Evolutionary conservation across 768 basidiomycete species (phyloP), one percentile per base, ranked within the genome.

Genomic region (Vishniacozyma victoriae): DNA sequence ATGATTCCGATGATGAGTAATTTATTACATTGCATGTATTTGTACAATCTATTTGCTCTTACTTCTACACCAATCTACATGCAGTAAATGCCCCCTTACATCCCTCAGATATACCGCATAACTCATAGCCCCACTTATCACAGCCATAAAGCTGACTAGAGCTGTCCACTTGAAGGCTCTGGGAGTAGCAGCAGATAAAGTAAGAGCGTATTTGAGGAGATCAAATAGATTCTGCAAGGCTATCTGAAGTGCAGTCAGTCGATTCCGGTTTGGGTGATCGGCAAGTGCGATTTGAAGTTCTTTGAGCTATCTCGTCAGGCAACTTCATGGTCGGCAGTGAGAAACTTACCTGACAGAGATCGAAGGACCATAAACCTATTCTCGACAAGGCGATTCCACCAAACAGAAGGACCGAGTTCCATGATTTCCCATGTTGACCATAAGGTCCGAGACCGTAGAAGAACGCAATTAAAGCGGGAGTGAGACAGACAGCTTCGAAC

Each of bases 291-390:
- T 51, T 48, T 70, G 67, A 1, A 72, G 40, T 37, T 59, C 54
- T 46, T 72, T 70, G 12, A 72, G 54, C 55, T 71, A 33, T 1
- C 33, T 18, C 31, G 16, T 12, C 16, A 11, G 38, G 54, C 41
- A 54, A 47, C 51, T 22, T 6, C 19, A 9, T 7, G 14, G 11
- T n/a, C 41, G 11, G n/a, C 37, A 25, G 22, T 29, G 12, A 5
- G 13, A 35, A 26, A 48, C 60, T 44, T 18, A 58, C 60, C 41
- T 64, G 71, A 25, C 68, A 59, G 1, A 72, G 57, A 44, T 72
- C 71, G 35, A 70, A 70, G 3, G 67, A 64, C 60, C 64, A 72
- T 15, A 72, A 49, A 12, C 70, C 69, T 26, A 70, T 58, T 15
- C 71, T 49, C 3, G 67, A 69, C 14, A 67, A 37, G 1, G 69